phyloP scores from a whole-genome alignment of 306 rosid species.

The Rosa persica region DNA sequence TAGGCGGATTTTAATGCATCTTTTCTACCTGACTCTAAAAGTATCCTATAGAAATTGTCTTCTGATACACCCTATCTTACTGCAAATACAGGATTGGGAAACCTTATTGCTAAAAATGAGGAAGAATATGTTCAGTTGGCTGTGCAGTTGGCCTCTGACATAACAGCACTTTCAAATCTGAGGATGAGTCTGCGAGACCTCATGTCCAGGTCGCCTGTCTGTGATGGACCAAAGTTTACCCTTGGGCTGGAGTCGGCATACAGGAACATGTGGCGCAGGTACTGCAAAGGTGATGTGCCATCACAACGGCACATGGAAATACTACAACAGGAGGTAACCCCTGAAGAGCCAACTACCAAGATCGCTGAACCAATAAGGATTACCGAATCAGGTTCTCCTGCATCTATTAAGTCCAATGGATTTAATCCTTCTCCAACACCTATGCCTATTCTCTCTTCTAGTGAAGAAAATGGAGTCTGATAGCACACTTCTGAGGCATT shows the following conservation, averaged over 20 bases:
- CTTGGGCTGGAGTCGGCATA: slow-evolving; percentile 68
- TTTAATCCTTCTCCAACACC: slow-evolving; percentile 37
- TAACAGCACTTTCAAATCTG: slow-evolving; percentile 67
- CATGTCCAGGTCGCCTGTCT: slow-evolving; percentile 81
- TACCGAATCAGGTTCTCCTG: slow-evolving; percentile 33
- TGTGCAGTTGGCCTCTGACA: slow-evolving; percentile 78
- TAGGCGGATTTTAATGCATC: neutral
- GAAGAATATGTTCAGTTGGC: slow-evolving; percentile 87
- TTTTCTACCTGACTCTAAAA: neutral
- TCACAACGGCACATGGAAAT: slow-evolving; percentile 59
- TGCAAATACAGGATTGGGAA: slow-evolving; percentile 56
- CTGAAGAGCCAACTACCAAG: slow-evolving; percentile 31
- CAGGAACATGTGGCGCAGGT: slow-evolving; percentile 80
- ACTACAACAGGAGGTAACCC: slow-evolving; percentile 40
- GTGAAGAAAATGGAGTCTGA: slow-evolving; percentile 66
- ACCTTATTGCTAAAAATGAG: slow-evolving; percentile 75
- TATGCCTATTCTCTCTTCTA: slow-evolving; percentile 18
- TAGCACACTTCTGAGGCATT: slow-evolving; percentile 8
- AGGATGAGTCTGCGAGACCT: slow-evolving; percentile 80
- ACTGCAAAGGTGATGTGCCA: slow-evolving; percentile 91
- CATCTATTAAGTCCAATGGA: slow-evolving; percentile 63
- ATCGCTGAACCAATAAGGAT: slow-evolving; percentile 34
- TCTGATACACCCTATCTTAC: neutral
- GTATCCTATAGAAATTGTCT: neutral
- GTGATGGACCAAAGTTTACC: slow-evolving; percentile 71